These are phyloP conservation scores for Gyrodon lividus DNA, from an alignment of 768 basidiomycete species.

Conservation along the genomic window DNA sequence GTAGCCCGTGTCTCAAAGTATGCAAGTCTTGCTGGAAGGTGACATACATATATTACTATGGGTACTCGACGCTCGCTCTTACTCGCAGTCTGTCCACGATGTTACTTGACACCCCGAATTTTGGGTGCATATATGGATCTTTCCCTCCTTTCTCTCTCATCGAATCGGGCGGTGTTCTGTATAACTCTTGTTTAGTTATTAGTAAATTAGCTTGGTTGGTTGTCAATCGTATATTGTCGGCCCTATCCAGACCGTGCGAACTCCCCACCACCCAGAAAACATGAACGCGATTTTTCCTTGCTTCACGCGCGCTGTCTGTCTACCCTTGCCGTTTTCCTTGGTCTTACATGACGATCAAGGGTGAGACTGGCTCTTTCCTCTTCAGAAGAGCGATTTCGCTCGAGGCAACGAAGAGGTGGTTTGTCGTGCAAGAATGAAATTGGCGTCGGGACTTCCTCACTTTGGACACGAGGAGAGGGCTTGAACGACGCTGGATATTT, in stretches of 20 bases:
- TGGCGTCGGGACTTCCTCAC: constrained; percentile 6
- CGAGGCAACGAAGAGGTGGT: constrained; percentile 31
- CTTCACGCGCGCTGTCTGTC: constrained; percentile 17
- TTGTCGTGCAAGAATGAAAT: constrained; percentile 24
- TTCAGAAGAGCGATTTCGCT: constrained; percentile 20
- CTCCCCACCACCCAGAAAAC: neutral
- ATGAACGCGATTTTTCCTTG: neutral
- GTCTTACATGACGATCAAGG: constrained; percentile 12
- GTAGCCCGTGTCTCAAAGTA: constrained; percentile 25
- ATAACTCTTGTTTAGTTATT: constrained; percentile 24
- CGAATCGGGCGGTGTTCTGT: neutral
- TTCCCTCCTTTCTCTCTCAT: constrained; percentile 4
- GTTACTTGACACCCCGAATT: neutral
- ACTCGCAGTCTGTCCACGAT: neutral
- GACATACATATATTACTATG: constrained; percentile 6
- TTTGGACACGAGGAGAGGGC: neutral
- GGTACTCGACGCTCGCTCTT: neutral
- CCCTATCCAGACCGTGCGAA: constrained; percentile 15
- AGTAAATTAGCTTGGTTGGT: constrained; percentile 17
- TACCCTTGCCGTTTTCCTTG: constrained; percentile 13
- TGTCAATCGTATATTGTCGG: neutral
- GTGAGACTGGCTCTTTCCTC: constrained; percentile 25
- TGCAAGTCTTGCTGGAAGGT: constrained; percentile 33
- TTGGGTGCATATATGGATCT: neutral
- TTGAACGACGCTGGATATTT: constrained; percentile 20